These are phyloP conservation scores for Podaxis sp. DNA, from an alignment of 768 basidiomycete species.

Conservation along the genomic window DNA sequence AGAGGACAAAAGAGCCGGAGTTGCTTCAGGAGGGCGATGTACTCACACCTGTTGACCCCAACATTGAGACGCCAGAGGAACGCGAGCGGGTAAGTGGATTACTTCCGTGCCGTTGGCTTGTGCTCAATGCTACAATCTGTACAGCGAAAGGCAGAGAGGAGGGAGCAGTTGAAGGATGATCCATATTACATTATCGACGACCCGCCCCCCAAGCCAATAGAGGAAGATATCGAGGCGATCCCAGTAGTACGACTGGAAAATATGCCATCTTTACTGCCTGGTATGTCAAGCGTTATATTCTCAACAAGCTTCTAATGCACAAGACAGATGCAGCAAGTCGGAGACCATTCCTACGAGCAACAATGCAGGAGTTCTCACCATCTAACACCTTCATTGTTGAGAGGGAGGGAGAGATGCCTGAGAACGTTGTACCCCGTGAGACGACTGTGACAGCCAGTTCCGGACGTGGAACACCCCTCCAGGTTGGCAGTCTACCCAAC, in stretches of 20 bases:
- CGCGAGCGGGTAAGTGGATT: constrained; percentile 60
- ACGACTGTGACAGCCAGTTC: constrained; percentile 22
- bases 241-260: constrained; percentile 85
- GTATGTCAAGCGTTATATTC: constrained; percentile 15
- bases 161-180: constrained; percentile 78
- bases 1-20: constrained; percentile 30
- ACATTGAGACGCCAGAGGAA: constrained; percentile 58
- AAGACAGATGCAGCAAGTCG: constrained; percentile 23
- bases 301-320: neutral
- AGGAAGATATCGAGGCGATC: constrained; percentile 84
- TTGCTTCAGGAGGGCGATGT: constrained; percentile 24
- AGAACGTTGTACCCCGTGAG: constrained; percentile 39
- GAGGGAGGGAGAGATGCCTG: constrained; percentile 85
- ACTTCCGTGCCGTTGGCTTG: neutral
- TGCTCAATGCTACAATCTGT: neutral
- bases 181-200: constrained; percentile 89
- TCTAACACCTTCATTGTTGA: constrained; percentile 64
- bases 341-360: constrained; percentile 43
- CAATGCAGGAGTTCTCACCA: constrained; percentile 35
- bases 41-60: constrained; percentile 36
- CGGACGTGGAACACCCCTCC: constrained; percentile 19
- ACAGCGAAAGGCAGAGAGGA: constrained; percentile 74
- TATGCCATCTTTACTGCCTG: constrained; percentile 50
- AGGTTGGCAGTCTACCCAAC: constrained; percentile 24
- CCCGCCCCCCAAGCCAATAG: constrained; percentile 33